Evolutionary conservation across 192 early-diverging fungal genomes (phyloP).

Genomic region (Mortierella claussenii): DNA sequence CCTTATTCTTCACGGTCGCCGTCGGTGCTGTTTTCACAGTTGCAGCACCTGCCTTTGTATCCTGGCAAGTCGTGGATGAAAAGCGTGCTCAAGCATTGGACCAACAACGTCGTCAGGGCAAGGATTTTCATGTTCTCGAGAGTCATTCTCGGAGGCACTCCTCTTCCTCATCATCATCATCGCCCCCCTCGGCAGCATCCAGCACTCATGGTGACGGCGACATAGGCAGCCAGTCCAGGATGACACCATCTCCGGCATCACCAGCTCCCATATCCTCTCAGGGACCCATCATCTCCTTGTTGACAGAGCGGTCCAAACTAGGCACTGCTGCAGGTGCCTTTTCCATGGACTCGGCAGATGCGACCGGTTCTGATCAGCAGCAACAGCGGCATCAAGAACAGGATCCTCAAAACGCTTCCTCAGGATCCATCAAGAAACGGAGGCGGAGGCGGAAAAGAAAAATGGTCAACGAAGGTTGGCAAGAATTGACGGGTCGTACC

Average conservation of each 20-base stretch:
- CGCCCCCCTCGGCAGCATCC: too few relatives aligned
- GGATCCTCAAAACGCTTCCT: neutral
- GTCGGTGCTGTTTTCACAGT: conserved; percentile 63
- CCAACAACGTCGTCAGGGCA: conserved; percentile 47
- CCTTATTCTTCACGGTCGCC: conserved; percentile 62
- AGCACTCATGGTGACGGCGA: too few relatives aligned
- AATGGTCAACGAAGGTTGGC: conserved; percentile 53
- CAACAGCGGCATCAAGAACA: neutral
- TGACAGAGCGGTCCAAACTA: conserved; percentile 32
- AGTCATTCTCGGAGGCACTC: conserved; percentile 3
- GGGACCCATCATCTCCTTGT: conserved; percentile 24
- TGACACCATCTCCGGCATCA: neutral
- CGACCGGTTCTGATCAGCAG: neutral
- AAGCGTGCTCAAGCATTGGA: conserved; percentile 52
- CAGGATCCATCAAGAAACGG: conserved; percentile 23
- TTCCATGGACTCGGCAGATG: too few relatives aligned
- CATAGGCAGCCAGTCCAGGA: too few relatives aligned
- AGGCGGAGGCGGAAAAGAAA: conserved; percentile 48
- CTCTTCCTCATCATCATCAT: neutral
- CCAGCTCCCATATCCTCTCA: conserved; percentile 30
- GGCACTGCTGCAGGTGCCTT: neutral
- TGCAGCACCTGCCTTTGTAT: conserved; percentile 61
- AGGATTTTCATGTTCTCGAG: conserved; percentile 43
- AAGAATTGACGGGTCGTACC: conserved; percentile 47
- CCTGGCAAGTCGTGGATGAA: conserved; percentile 64